Conservation (phyloP, 805 yeast genomes). For the Yarrowia osloensis region DNA sequence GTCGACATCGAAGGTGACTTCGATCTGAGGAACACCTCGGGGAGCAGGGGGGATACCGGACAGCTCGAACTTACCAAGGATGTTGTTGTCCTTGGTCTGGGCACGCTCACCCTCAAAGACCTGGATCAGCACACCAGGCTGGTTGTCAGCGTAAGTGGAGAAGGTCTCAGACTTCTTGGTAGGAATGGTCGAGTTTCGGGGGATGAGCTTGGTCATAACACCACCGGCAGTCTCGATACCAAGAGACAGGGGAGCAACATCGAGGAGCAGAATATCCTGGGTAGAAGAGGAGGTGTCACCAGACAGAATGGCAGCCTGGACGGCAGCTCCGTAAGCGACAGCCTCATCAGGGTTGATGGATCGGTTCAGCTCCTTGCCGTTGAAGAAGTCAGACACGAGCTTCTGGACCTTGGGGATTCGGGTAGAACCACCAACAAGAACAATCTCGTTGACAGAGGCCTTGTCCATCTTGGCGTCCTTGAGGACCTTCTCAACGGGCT, state of each 20-base stretch:
- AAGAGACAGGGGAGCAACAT: constrained; percentile 94
- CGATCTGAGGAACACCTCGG: constrained; percentile 98
- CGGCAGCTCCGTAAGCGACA: constrained; percentile 98
- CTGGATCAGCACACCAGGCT: constrained; percentile 97
- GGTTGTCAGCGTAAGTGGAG: constrained; percentile 97
- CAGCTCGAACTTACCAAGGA: constrained; percentile 95
- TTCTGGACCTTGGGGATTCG: constrained; percentile 96
- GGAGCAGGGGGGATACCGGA: constrained; percentile 98
- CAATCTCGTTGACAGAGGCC: constrained; percentile 84
- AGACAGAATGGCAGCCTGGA: constrained; percentile 92
- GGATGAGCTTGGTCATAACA: constrained; percentile 96
- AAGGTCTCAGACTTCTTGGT: constrained; percentile 95
- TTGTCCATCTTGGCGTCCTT: constrained; percentile 86
- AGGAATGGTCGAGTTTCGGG: constrained; percentile 97
- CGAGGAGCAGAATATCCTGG: constrained; percentile 87
- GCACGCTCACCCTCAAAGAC: constrained; percentile 99
- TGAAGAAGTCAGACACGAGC: constrained; percentile 90
- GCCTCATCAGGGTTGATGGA: constrained; percentile 98
- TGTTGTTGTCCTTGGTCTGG: constrained; percentile 91
- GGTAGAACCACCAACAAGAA: constrained; percentile 94
- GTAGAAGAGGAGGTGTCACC: constrained; percentile 95
- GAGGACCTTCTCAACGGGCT: constrained; percentile 91
- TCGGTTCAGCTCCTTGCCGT: constrained; percentile 94
- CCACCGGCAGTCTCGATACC: constrained; percentile 99
- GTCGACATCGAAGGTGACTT: constrained; percentile 94